Evolutionary conservation across 768 basidiomycete genomes (phyloP), one percentile per base, ranked within the genome.

Genomic region (Hebeloma cylindrosporum): DNA sequence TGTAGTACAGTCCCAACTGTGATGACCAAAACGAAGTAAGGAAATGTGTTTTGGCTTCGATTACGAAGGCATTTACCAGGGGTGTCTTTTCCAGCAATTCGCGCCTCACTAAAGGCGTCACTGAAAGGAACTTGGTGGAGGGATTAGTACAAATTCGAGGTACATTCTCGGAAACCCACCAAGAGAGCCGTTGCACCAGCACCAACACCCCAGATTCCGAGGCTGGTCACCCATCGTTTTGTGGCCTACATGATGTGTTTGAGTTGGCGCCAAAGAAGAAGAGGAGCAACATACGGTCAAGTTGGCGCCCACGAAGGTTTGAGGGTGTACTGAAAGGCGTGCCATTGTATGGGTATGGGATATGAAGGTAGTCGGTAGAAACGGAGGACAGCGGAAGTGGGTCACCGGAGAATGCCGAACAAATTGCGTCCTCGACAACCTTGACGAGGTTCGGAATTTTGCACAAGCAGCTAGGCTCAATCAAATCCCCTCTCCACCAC

Each of bases 21-120:
- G 52, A 32, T n/a, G 31, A 30, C 9, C 18, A 47, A 17, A 43
- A 32, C 13, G 40, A 46, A 38, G 28, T 40, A 21, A 20, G 36
- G 48, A 18, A 44, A 47, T 32, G 40, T 31, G 34, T 38, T 36
- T 28, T 43, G 18, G 28, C 35, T 29, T 27, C 43, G 26, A 35
- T 41, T 46, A 52, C 36, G 36, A 11, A 32, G 11, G 8, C 9
- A 50, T 26, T 21, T 60, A 92, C 90, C 40, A 88, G 57, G 3
- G 90, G 90, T 27, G 87, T 65, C 56, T 90, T 88, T 50, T 78
- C 63, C 30, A 93, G 69, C 49, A 92, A 60, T 59, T 81, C 85
- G 30, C 82, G 80, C 67, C 80, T 85, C 52, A 93, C 85, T 31
- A 90, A 73, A n/a, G 90, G 90, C 1, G 88, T 91, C 36, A 88